These are phyloP conservation scores for Fusarium sp. DNA, from an alignment of 2,329 filamentous ascomycete genomes.

Conservation along the genomic window DNA sequence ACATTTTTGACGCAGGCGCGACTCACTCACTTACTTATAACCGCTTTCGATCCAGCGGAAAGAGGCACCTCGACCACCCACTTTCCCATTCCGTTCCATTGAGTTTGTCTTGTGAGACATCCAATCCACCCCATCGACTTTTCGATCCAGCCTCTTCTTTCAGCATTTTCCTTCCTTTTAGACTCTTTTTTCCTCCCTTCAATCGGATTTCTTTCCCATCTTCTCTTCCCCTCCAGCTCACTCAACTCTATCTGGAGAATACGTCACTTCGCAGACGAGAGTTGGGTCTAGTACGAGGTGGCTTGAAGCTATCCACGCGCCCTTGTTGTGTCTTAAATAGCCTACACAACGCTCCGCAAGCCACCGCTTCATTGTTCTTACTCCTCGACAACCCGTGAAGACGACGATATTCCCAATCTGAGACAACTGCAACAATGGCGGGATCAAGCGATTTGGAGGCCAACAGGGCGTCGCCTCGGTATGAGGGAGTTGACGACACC, in stretches of 20 bases:
- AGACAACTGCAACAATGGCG: slow-evolving; percentile 23
- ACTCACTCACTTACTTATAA: slow-evolving; percentile 10
- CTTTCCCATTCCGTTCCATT: slow-evolving; percentile 21
- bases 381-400: slow-evolving; percentile 1
- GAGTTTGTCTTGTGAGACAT: slow-evolving; percentile 19
- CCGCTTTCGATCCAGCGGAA: slow-evolving; percentile 1
- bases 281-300: slow-evolving; percentile 20
- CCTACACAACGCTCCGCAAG: slow-evolving; percentile 4
- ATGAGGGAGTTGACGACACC: background rate
- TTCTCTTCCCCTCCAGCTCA: background rate
- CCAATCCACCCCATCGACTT: slow-evolving; percentile 7
- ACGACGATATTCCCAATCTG: background rate
- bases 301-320: slow-evolving; percentile 18
- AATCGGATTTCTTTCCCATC: background rate
- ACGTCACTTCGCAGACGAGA: slow-evolving; percentile 22
- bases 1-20: slow-evolving; percentile 13
- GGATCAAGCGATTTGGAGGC: slow-evolving; percentile 27
- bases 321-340: slow-evolving; percentile 10
- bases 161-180: background rate
- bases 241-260: background rate
- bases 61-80: slow-evolving; percentile 13
- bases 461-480: slow-evolving; percentile 8
- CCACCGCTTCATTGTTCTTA: slow-evolving; percentile 1
- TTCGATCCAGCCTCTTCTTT: slow-evolving; percentile 17
- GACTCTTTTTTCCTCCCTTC: background rate